These are phyloP conservation scores for Microbotryum violaceum DNA, from an alignment of 1,284 basidiomycete species.

Conservation along the genomic window DNA sequence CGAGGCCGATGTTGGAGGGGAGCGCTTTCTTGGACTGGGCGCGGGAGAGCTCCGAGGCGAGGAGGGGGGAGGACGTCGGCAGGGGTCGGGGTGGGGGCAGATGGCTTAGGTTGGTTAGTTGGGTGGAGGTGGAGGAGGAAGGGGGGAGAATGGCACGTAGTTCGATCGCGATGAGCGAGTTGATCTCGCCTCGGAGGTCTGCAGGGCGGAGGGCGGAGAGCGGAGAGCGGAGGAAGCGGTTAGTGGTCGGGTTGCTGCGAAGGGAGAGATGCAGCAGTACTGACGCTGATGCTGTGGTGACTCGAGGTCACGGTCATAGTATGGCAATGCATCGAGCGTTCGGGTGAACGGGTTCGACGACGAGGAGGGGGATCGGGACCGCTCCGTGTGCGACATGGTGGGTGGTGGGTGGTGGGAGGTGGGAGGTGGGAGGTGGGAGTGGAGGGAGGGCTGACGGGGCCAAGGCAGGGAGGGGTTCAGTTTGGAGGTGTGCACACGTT, in stretches of 20 bases:
- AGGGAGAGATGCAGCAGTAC: conserved; percentile 26
- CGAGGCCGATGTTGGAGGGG: conserved; percentile 51
- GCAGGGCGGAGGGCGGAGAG: conserved; percentile 33
- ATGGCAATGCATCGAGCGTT: conserved; percentile 73
- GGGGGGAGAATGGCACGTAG: conserved; percentile 26
- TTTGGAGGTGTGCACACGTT: no score
- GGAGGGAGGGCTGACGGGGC: neutral
- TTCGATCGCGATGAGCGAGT: conserved; percentile 57
- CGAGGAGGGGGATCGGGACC: neutral
- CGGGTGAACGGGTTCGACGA: conserved; percentile 9
- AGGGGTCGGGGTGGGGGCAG: conserved; percentile 18
- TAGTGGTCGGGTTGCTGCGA: neutral
- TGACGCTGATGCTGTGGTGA: conserved; percentile 63
- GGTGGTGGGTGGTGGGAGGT: no score
- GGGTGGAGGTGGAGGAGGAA: conserved; percentile 18
- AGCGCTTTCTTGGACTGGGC: conserved; percentile 49
- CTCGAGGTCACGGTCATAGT: conserved; percentile 88
- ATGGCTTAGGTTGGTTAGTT: conserved; percentile 24
- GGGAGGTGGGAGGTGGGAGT: no score
- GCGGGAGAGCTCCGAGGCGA: conserved; percentile 35
- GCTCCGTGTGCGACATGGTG: neutral
- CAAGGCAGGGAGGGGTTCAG: no score
- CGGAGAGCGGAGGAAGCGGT: neutral
- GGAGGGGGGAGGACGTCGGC: conserved; percentile 14
- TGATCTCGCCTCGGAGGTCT: conserved; percentile 61